Evolutionary conservation across 805 yeast species (phyloP).

Genomic region (Sugiyamaella marilandica): DNA sequence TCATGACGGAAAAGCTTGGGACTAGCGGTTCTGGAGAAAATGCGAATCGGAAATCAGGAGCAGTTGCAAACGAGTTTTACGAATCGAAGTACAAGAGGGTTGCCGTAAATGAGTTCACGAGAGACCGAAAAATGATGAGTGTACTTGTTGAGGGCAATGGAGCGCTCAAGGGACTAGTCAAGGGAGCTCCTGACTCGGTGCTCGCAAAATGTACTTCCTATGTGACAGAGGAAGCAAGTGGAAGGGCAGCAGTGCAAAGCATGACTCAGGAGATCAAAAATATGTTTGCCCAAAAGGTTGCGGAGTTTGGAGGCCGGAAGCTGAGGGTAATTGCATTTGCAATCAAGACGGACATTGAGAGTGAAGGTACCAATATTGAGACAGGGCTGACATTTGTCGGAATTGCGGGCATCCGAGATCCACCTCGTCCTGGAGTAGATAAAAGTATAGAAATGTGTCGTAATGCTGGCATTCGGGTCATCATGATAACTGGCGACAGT

Average conservation of each 20-base stretch:
- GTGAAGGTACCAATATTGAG: slow-evolving; percentile 9
- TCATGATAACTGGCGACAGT: slow-evolving; percentile 43
- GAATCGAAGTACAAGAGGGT: slow-evolving; percentile 16
- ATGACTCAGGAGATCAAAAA: slow-evolving; percentile 7
- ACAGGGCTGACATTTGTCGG: slow-evolving; percentile 39
- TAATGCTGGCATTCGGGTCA: slow-evolving; percentile 46
- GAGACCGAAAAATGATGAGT: slow-evolving; percentile 50
- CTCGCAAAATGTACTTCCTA: slow-evolving; percentile 40
- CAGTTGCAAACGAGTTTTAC: slow-evolving; percentile 17
- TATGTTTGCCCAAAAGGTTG: slow-evolving; percentile 35
- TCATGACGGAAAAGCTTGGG: slow-evolving; percentile 38
- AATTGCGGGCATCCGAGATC: slow-evolving; percentile 45
- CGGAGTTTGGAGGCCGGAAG: slow-evolving; percentile 40
- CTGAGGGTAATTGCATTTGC: slow-evolving; percentile 47
- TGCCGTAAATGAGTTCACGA: slow-evolving; percentile 45
- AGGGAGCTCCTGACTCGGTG: slow-evolving; percentile 54
- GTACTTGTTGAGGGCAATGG: slow-evolving; percentile 35
- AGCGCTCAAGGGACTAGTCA: slow-evolving; percentile 35
- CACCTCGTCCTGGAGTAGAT: slow-evolving; percentile 45
- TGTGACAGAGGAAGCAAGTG: slow-evolving; percentile 31
- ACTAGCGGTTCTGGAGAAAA: slow-evolving; percentile 15
- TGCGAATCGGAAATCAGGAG: slow-evolving; percentile 1
- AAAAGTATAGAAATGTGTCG: slow-evolving; percentile 40
- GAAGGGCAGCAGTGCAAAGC: slow-evolving; percentile 25
- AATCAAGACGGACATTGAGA: slow-evolving; percentile 24